Conservation (phyloP, 1,284 basidiomycete genomes). For the Laetiporus sulphureus region DNA sequence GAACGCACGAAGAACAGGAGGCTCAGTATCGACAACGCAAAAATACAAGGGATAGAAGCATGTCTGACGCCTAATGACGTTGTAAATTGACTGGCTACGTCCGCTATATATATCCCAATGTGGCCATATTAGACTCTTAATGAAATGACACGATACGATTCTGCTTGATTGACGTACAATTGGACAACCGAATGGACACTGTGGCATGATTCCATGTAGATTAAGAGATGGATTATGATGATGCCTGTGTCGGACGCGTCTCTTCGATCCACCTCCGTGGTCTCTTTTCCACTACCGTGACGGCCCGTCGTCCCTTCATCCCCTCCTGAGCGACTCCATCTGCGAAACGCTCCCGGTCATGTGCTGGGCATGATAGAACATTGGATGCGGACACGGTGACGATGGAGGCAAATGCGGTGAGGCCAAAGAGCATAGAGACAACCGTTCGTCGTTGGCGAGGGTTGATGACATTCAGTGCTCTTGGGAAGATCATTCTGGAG, state of each 20-base stretch:
- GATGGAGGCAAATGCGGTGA: slow-evolving; percentile 71
- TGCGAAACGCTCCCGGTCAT: slow-evolving; percentile 47
- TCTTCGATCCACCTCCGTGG: slow-evolving; percentile 81
- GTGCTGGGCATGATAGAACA: slow-evolving; percentile 70
- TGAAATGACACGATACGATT: too few relatives aligned
- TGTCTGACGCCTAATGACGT: not conserved
- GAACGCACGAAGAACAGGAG: slow-evolving; percentile 57
- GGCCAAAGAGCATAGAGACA: slow-evolving; percentile 69
- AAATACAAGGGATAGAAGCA: slow-evolving; percentile 17
- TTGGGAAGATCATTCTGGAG: slow-evolving; percentile 45
- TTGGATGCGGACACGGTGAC: slow-evolving; percentile 76
- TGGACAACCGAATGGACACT: too few relatives aligned
- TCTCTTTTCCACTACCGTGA: slow-evolving; percentile 50
- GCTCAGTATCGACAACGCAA: slow-evolving; percentile 37
- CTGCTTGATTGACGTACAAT: too few relatives aligned
- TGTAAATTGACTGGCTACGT: not conserved
- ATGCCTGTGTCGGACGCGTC: slow-evolving; percentile 33
- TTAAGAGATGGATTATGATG: not conserved
- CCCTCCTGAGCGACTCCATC: slow-evolving; percentile 35
- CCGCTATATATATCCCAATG: too few relatives aligned
- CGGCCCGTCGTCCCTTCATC: slow-evolving; percentile 16
- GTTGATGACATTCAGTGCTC: slow-evolving; percentile 55
- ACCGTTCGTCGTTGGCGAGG: slow-evolving; percentile 58
- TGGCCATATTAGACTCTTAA: too few relatives aligned
- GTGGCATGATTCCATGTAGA: not conserved